Percentiles rank a stretch among this genome's conserved stretches.
These are phyloP conservation scores for Gaeumannomyces tritici DNA, from an alignment of 2,329 filamentous ascomycete genomes.

Conservation along the genomic window DNA sequence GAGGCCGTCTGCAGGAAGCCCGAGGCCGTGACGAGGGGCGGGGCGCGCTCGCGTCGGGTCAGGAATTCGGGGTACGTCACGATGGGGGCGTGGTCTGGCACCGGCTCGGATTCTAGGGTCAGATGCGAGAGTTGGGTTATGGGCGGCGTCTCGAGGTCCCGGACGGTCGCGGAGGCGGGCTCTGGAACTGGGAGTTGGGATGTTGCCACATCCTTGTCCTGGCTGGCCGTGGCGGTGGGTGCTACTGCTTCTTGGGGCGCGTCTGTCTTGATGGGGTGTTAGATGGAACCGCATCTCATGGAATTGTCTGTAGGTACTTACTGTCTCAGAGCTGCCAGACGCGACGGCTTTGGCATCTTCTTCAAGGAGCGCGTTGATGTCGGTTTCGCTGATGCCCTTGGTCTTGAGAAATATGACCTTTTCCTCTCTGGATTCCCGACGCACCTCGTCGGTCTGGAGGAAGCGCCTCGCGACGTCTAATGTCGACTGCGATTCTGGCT, in stretches of 20 bases:
- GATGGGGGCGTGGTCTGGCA: slow-evolving; percentile 43
- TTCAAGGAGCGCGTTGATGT: slow-evolving; percentile 58
- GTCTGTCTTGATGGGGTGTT: slow-evolving; percentile 1
- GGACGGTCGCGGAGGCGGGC: too few species aligned
- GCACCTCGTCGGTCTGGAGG: slow-evolving; percentile 64
- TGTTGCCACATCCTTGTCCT: background rate
- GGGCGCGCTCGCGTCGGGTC: slow-evolving; percentile 41
- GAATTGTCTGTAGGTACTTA: too few species aligned
- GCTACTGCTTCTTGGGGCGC: background rate
- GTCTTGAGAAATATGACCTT: slow-evolving; percentile 68
- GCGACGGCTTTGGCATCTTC: slow-evolving; percentile 11
- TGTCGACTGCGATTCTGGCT: slow-evolving; percentile 6
- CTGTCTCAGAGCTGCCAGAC: too few species aligned
- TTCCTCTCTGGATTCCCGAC: slow-evolving; percentile 56
- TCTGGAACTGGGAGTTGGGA: too few species aligned
- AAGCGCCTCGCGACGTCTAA: slow-evolving; percentile 66
- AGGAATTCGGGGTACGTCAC: slow-evolving; percentile 65
- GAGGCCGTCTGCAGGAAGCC: slow-evolving; percentile 51
- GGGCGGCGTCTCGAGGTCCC: background rate
- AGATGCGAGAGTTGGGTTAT: too few species aligned
- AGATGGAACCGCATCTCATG: too few species aligned
- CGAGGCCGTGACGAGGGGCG: slow-evolving; percentile 52
- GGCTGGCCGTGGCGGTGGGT: background rate
- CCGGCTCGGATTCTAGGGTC: slow-evolving; percentile 11
- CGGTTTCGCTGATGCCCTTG: slow-evolving; percentile 60